phyloP scores from a whole-genome alignment of 139 green algal species.

The Chlamydomonas schloesseri region DNA sequence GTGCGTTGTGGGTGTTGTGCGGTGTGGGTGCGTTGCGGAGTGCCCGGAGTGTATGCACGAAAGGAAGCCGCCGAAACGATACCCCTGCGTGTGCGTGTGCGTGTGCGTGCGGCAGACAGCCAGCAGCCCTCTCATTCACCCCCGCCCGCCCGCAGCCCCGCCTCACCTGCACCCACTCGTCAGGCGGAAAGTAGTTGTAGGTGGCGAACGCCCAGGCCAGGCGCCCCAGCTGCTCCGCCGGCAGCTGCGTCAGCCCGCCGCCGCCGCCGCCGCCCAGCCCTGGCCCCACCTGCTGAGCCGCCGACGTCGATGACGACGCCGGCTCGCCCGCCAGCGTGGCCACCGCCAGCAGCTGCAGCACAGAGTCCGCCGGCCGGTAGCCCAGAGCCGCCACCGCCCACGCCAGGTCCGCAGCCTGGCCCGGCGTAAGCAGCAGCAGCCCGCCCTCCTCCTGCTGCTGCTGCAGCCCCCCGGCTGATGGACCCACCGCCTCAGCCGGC shows the following conservation, averaged over 20 bases:
- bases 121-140: too few species aligned
- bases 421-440: background rate
- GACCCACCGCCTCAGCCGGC: too few species aligned
- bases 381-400: conserved; percentile 11
- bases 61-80: too few species aligned
- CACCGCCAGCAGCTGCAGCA: conserved; percentile 2
- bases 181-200: conserved; percentile 16
- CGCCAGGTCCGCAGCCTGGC: conserved; percentile 11
- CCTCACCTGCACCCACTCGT: conserved; percentile 15
- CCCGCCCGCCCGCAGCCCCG: background rate
- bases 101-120: too few species aligned
- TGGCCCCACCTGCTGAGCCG: too few species aligned
- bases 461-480: too few species aligned
- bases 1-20: too few species aligned
- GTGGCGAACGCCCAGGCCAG: conserved; percentile 33
- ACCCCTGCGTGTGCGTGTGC: too few species aligned
- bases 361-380: conserved; percentile 12
- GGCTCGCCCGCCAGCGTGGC: background rate
- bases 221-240: background rate
- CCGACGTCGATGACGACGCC: too few species aligned
- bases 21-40: too few species aligned
- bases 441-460: too few species aligned
- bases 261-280: background rate
- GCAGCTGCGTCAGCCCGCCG: background rate
- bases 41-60: too few species aligned